phyloP scores from a whole-genome alignment of 2,329 filamentous ascomycete species.

The Nannizziopsis barbatae region DNA sequence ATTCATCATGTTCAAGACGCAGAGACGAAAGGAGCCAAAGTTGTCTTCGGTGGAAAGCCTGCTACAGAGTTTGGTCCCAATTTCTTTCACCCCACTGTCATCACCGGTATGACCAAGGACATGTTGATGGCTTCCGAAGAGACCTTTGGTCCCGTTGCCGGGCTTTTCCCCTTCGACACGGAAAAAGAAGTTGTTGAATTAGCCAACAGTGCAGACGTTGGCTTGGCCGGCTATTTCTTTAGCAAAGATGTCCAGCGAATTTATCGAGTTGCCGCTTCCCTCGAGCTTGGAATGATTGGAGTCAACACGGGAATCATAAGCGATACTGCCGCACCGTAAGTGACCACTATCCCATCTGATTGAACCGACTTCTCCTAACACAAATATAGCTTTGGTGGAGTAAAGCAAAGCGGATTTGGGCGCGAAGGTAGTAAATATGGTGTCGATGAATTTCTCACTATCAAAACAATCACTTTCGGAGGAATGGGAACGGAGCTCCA shows the following conservation, averaged over 20 bases:
- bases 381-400: constrained; percentile 55
- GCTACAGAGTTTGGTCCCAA: constrained; percentile 65
- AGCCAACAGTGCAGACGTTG: constrained; percentile 74
- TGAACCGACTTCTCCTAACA: neutral
- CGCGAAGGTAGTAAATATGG: constrained; percentile 68
- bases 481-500: constrained; percentile 51
- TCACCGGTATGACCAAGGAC: constrained; percentile 71
- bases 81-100: constrained; percentile 83
- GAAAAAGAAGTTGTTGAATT: constrained; percentile 78
- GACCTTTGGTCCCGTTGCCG: constrained; percentile 90
- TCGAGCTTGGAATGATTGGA: constrained; percentile 42
- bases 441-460: constrained; percentile 62
- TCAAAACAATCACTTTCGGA: constrained; percentile 58
- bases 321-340: constrained; percentile 42
- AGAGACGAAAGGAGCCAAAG: constrained; percentile 60
- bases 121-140: constrained; percentile 83
- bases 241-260: constrained; percentile 49
- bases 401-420: constrained; percentile 73
- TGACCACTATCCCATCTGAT: constrained; percentile 11
- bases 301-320: constrained; percentile 62
- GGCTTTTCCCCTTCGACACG: constrained; percentile 74
- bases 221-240: constrained; percentile 91
- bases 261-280: constrained; percentile 50
- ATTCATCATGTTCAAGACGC: constrained; percentile 71
- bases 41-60: constrained; percentile 64